Percentiles rank a stretch among this genome's conserved stretches.
Evolutionary conservation across 176 grass and related monocot species (phyloP).

Genomic region (Carex littledalei): DNA sequence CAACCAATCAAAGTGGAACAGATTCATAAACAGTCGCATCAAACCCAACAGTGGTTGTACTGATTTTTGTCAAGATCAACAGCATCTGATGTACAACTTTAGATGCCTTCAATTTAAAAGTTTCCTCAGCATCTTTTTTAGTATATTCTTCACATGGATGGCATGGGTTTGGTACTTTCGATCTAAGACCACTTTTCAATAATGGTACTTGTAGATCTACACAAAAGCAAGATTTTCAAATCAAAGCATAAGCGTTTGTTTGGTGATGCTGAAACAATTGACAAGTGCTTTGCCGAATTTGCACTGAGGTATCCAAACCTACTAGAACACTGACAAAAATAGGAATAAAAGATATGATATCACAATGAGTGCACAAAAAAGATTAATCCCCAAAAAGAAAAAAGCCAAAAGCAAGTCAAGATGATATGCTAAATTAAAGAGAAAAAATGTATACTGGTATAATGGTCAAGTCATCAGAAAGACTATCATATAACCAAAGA

Average conservation of each 20-base stretch:
- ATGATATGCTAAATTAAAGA: neutral
- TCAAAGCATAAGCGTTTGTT: neutral
- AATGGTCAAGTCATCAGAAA: neutral
- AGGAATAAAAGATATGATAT: neutral
- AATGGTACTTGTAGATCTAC: neutral
- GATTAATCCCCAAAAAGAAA: neutral
- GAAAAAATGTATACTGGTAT: neutral
- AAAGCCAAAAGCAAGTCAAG: neutral
- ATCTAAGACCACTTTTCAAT: neutral
- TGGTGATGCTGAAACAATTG: neutral
- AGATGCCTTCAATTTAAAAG: neutral
- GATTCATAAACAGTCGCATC: neutral
- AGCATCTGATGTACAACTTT: neutral
- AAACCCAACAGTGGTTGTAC: neutral
- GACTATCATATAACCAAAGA: neutral
- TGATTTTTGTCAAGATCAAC: neutral
- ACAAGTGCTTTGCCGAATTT: neutral
- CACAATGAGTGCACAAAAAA: neutral
- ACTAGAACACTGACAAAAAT: neutral
- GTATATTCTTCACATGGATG: conserved; percentile 1
- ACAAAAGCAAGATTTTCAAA: neutral
- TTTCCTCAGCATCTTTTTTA: neutral
- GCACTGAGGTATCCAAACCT: neutral
- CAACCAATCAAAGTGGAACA: neutral
- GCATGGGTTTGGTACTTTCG: neutral